Evolutionary conservation across 805 yeast species (phyloP).

Genomic region (Wickerhamiella sorbophila): DNA sequence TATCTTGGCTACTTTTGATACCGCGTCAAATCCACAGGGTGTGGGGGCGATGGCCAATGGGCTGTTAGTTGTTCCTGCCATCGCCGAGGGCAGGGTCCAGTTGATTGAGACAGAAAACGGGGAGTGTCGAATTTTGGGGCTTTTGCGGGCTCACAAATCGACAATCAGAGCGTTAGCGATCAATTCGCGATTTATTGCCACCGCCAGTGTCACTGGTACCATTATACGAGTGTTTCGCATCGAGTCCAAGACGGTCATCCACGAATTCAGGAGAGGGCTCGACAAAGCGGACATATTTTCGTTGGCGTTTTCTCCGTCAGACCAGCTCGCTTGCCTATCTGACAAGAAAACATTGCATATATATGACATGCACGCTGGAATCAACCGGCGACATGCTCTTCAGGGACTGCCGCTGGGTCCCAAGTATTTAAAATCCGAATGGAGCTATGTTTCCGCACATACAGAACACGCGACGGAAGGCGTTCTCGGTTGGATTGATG

Average conservation of each 20-base stretch:
- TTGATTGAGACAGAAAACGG: slow-evolving; percentile 50
- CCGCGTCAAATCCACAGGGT: slow-evolving; percentile 48
- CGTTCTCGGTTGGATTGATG: slow-evolving; percentile 61
- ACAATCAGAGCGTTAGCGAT: slow-evolving; percentile 48
- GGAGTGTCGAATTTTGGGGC: slow-evolving; percentile 46
- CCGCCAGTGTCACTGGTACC: slow-evolving; percentile 75
- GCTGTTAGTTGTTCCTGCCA: slow-evolving; percentile 63
- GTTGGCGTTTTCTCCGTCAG: slow-evolving; percentile 71
- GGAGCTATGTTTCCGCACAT: slow-evolving; percentile 75
- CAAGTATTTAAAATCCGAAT: slow-evolving; percentile 63
- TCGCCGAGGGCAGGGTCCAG: slow-evolving; percentile 64
- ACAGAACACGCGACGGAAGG: slow-evolving; percentile 31
- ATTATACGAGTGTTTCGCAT: slow-evolving; percentile 62
- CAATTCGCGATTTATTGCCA: slow-evolving; percentile 55
- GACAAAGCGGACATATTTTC: slow-evolving; percentile 74
- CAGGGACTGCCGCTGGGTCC: slow-evolving; percentile 53
- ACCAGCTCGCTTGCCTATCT: slow-evolving; percentile 67
- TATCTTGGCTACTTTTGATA: slow-evolving; percentile 47
- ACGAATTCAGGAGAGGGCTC: slow-evolving; percentile 79
- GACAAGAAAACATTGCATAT: slow-evolving; percentile 85
- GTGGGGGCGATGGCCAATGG: slow-evolving; percentile 41
- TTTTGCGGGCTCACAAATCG: slow-evolving; percentile 66
- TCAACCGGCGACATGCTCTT: slow-evolving; percentile 46
- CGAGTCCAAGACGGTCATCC: slow-evolving; percentile 50
- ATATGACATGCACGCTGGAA: slow-evolving; percentile 36